Base-by-base conservation (phyloP, 2,329 filamentous ascomycete species). In the Colletotrichum melonis region DNA sequence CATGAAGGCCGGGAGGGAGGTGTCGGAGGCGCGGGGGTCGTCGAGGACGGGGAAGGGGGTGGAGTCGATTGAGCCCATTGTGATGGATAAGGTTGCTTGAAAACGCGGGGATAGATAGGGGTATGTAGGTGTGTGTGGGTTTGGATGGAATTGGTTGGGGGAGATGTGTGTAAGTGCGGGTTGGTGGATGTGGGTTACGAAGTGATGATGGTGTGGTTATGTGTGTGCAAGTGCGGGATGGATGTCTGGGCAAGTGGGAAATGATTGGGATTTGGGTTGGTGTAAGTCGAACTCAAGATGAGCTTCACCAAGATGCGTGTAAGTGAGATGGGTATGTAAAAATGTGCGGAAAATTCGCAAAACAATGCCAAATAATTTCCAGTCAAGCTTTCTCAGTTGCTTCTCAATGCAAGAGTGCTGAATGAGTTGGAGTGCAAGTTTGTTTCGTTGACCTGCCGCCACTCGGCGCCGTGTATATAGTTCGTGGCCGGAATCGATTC, bases 1-100 rank as follows among this genome's bases (percentile, higher is more conserved):
- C 90, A 94, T 94, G 86, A 95, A 95, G 77, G 93, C 90, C 6
- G 92, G 92, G 32, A 94, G 85, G 56, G 90, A 88, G 68, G 80
- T 88, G 81, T 94, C 91, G 73, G 91, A 82, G 1, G 91, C 90
- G 80, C 83, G 86, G 72, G 90, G 88, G 83, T 93, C 92, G 69
- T 87, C 84, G 56, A 94, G 86, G 82, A 94, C 89, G 67, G 87
- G 83, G 80, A 94, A 93, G 71, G 81, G 79, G 49, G 76, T 72
- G 74, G 78, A 77, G 55, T 78, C 76, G 67, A 86, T 77, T 73
- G 84, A 86, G 30, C 84, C 84, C 85, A 87, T 87, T 72, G 63
- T 82, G 80, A 66, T 54, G 12, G 22, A 22, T 42, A 64, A 22
- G 58, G 63, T 59, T 32, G 55, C n/a, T 19, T 7, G 38, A 38